Conservation (phyloP, 2,329 filamentous ascomycete species). For the Ophiosphaerella herpotricha region DNA sequence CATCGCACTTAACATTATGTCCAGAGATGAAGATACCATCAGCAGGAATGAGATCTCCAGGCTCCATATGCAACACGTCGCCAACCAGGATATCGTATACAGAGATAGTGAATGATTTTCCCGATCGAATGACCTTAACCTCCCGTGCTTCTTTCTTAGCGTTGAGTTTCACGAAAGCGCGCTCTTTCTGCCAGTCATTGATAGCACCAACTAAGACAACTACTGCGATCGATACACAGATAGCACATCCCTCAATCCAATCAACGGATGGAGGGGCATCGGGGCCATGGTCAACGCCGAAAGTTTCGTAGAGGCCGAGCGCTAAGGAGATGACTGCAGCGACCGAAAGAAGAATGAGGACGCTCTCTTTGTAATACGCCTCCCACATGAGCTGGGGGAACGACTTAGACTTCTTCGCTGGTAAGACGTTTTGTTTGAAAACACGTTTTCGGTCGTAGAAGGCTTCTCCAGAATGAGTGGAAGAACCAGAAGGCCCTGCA, state of each 20-base stretch:
- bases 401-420: slow-evolving; percentile 69
- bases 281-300: slow-evolving; percentile 60
- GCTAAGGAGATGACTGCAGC: slow-evolving; percentile 73
- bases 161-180: slow-evolving; percentile 78
- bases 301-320: slow-evolving; percentile 73
- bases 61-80: slow-evolving; percentile 69
- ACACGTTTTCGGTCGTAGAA: slow-evolving; percentile 70
- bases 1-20: slow-evolving; percentile 69
- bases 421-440: slow-evolving; percentile 70
- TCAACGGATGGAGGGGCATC: slow-evolving; percentile 62
- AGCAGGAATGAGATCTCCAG: slow-evolving; percentile 70
- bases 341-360: slow-evolving; percentile 58
- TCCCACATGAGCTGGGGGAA: slow-evolving; percentile 76
- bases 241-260: slow-evolving; percentile 81
- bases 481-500: slow-evolving; percentile 28
- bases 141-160: slow-evolving; percentile 76
- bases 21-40: slow-evolving; percentile 71
- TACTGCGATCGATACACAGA: slow-evolving; percentile 75
- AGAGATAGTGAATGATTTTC: slow-evolving; percentile 66
- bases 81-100: slow-evolving; percentile 70
- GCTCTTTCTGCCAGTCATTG: slow-evolving; percentile 82
- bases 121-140: slow-evolving; percentile 77
- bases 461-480: slow-evolving; percentile 23
- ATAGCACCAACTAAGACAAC: slow-evolving; percentile 76
- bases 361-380: slow-evolving; percentile 75